phyloP scores from a whole-genome alignment of 495 filamentous ascomycete genomes.

The Annulohypoxylon nitens region DNA sequence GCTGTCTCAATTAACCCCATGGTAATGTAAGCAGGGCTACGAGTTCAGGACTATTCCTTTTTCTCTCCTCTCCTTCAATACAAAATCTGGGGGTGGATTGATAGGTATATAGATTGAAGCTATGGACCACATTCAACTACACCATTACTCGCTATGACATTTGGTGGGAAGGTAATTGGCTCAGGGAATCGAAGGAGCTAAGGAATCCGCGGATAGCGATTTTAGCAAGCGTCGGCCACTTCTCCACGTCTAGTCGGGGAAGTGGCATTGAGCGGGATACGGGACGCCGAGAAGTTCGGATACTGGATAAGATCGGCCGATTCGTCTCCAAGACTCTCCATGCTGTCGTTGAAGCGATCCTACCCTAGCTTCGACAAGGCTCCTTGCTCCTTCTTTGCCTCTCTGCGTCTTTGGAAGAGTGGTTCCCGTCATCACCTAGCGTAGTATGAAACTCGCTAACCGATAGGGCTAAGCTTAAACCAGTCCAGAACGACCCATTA shows the following conservation, averaged over 20 bases:
- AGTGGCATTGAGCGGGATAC: background rate
- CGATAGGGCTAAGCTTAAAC: background rate
- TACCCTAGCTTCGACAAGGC: background rate
- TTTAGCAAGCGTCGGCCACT: background rate
- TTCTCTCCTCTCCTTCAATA: too few relatives aligned
- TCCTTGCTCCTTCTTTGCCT: background rate
- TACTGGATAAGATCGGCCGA: constrained; percentile 4
- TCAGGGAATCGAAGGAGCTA: background rate
- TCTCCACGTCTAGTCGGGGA: background rate
- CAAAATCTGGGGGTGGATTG: background rate
- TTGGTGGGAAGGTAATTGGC: background rate
- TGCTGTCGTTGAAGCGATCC: background rate
- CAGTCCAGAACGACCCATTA: background rate
- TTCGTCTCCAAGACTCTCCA: background rate
- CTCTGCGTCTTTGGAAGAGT: background rate
- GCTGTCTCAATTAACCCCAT: constrained; percentile 59
- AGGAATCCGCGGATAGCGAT: constrained; percentile 9
- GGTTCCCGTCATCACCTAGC: background rate
- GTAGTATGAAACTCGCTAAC: background rate
- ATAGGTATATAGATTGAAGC: background rate
- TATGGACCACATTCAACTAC: constrained; percentile 1
- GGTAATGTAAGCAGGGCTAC: background rate
- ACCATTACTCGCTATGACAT: background rate
- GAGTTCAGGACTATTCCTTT: background rate
- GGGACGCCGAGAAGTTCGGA: constrained; percentile 2